Conservation (phyloP, 768 basidiomycete genomes). For the Boletus rufocinnamomeus region DNA sequence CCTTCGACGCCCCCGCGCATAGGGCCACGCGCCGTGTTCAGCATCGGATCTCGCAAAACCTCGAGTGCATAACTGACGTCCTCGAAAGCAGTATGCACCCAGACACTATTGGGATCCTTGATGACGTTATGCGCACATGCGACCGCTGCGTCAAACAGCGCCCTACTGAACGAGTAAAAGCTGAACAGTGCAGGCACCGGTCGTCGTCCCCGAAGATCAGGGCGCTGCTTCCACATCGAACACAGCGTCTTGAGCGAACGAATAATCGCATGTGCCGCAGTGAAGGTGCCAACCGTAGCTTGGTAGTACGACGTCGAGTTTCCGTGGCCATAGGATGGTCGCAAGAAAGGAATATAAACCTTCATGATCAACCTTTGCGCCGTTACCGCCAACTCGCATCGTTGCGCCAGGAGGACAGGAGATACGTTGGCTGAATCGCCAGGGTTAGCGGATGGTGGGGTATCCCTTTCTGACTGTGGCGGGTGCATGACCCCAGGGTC, state of each 20-base stretch:
- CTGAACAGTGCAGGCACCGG: conserved; percentile 50
- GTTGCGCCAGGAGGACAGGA: conserved; percentile 48
- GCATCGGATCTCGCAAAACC: conserved; percentile 40
- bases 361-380: conserved; percentile 63
- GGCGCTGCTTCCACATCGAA: conserved; percentile 40
- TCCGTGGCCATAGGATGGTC: conserved; percentile 33
- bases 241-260: conserved; percentile 49
- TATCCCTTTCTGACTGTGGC: conserved; percentile 11
- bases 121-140: conserved; percentile 65
- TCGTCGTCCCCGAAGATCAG: conserved; percentile 34
- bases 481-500: conserved; percentile 27
- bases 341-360: conserved; percentile 68
- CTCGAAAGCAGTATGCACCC: conserved; percentile 49
- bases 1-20: conserved; percentile 37
- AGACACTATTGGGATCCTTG: conserved; percentile 49
- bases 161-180: conserved; percentile 60
- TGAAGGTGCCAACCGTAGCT: conserved; percentile 57
- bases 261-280: conserved; percentile 67
- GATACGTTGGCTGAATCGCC: conserved; percentile 28
- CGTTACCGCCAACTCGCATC: conserved; percentile 60
- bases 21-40: conserved; percentile 35
- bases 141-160: conserved; percentile 67
- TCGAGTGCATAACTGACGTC: conserved; percentile 47
- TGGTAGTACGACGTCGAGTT: conserved; percentile 44
- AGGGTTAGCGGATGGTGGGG: conserved; percentile 10